Conservation (phyloP, 306 rosid genomes). For the Quercus wislizeni region DNA sequence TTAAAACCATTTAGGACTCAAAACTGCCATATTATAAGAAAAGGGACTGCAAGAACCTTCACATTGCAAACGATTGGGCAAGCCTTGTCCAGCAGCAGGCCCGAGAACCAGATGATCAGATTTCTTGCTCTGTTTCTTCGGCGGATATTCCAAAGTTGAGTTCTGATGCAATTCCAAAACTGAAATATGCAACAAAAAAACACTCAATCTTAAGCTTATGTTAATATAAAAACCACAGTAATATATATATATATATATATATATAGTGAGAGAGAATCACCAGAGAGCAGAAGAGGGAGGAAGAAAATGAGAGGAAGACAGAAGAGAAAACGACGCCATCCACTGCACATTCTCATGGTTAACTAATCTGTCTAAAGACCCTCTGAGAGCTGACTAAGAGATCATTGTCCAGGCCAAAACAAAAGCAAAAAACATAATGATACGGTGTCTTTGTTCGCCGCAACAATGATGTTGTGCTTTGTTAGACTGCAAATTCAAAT, state of each 20-base stretch:
- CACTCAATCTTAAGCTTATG: slow-evolving; percentile 1
- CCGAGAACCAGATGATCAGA: slow-evolving; percentile 81
- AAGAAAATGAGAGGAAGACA: slow-evolving; percentile 66
- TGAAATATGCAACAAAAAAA: slow-evolving; percentile 25
- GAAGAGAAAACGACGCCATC: slow-evolving; percentile 62
- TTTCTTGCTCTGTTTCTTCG: slow-evolving; percentile 49
- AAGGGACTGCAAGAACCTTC: slow-evolving; percentile 44
- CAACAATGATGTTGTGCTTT: not conserved
- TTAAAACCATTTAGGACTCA: not conserved
- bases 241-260: no score
- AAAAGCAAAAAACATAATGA: slow-evolving; percentile 4
- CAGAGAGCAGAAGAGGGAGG: slow-evolving; percentile 58
- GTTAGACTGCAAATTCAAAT: not conserved
- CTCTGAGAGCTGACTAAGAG: slow-evolving; percentile 15
- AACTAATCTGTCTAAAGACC: not conserved
- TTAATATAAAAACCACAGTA: not conserved
- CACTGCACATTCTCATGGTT: slow-evolving; percentile 57
- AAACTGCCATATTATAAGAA: slow-evolving; percentile 12
- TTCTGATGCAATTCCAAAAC: slow-evolving; percentile 59
- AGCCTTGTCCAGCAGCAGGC: slow-evolving; percentile 92
- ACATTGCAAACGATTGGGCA: slow-evolving; percentile 79
- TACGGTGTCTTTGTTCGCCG: not conserved
- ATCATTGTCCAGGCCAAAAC: slow-evolving; percentile 9
- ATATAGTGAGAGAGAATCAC: slow-evolving; percentile 28
- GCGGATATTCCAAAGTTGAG: slow-evolving; percentile 38